These are phyloP conservation scores for Chalciporus piperatus DNA, from an alignment of 768 basidiomycete species.

Conservation along the genomic window DNA sequence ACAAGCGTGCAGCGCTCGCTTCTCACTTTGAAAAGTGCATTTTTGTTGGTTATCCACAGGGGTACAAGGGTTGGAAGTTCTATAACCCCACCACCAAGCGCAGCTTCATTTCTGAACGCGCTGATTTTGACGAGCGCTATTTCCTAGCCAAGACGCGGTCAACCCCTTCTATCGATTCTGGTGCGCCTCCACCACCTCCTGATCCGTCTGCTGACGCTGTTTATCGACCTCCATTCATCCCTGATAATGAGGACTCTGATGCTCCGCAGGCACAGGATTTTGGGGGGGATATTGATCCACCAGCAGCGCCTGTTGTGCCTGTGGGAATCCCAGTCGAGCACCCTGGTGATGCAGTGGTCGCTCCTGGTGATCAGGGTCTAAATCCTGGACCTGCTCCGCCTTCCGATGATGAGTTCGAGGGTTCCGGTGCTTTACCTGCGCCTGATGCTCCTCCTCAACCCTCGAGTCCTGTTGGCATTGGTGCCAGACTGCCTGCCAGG, in stretches of 20 bases:
- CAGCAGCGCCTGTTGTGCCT: not conserved
- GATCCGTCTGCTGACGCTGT: not conserved
- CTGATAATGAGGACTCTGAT: not conserved
- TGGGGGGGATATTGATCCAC: not conserved
- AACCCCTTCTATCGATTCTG: too few relatives aligned
- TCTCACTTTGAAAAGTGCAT: slow-evolving; percentile 31
- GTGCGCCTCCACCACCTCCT: not conserved
- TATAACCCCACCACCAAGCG: slow-evolving; percentile 28
- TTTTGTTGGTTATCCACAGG: slow-evolving; percentile 38
- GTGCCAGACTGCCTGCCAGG: slow-evolving; percentile 1
- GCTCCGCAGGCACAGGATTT: not conserved
- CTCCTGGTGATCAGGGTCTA: not conserved
- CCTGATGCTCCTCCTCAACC: not conserved
- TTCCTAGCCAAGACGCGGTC: slow-evolving; percentile 21
- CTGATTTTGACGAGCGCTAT: slow-evolving; percentile 33
- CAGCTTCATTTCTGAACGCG: slow-evolving; percentile 26
- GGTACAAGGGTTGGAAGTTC: too few relatives aligned
- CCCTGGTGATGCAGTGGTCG: not conserved
- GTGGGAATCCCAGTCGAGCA: not conserved
- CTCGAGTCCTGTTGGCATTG: not conserved
- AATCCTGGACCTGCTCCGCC: not conserved
- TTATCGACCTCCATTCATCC: not conserved
- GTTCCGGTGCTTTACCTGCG: not conserved
- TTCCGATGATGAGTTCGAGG: too few relatives aligned
- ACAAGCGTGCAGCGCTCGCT: slow-evolving; percentile 28